Conservation (phyloP, 2,329 filamentous ascomycete genomes). For the Apiospora pterosperma region DNA sequence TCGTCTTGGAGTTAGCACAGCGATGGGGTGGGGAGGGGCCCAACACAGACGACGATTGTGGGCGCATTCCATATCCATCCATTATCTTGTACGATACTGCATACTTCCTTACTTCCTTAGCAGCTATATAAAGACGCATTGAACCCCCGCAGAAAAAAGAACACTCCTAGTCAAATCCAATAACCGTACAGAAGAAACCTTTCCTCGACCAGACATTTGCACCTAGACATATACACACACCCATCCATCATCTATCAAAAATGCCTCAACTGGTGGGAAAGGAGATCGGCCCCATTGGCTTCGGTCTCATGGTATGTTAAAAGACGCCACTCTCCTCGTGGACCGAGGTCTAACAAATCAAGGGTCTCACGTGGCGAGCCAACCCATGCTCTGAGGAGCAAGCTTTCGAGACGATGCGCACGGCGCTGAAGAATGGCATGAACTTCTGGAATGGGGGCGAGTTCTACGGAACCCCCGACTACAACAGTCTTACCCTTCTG, state of each 20-base stretch:
- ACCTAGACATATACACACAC: background rate
- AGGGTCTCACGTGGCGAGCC: conserved; percentile 29
- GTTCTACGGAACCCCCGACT: conserved; percentile 49
- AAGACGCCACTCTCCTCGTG: background rate
- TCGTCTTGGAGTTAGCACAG: background rate
- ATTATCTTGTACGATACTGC: background rate
- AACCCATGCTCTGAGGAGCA: conserved; percentile 31
- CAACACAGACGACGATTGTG: background rate
- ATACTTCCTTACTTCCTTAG: too few species aligned
- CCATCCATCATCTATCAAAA: background rate
- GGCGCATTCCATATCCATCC: background rate
- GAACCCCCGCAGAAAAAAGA: background rate
- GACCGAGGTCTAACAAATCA: conserved; percentile 10
- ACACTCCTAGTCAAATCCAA: background rate
- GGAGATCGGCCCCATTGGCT: conserved; percentile 11
- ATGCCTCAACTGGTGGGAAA: conserved; percentile 11
- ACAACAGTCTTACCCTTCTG: conserved; percentile 50
- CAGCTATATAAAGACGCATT: background rate
- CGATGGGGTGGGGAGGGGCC: background rate
- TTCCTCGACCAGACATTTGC: background rate
- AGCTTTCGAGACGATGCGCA: conserved; percentile 45
- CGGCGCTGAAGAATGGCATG: conserved; percentile 34
- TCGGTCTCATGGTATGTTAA: conserved; percentile 8
- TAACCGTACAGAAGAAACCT: background rate
- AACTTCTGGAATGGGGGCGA: conserved; percentile 53